phyloP scores from a whole-genome alignment of 257 asterid species.

The Nyctanthes arbortristis region DNA sequence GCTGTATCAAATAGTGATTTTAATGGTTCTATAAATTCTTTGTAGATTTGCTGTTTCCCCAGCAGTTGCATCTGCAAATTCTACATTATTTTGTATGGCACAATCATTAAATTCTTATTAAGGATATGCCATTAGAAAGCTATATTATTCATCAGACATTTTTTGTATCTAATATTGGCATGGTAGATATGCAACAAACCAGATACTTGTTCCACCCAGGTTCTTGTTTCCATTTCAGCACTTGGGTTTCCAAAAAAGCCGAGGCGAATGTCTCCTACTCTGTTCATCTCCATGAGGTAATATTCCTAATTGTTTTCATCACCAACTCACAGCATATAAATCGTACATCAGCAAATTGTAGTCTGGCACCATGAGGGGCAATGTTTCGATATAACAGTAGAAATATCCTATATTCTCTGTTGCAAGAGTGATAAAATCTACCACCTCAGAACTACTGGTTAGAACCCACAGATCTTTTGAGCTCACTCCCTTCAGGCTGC shows the following conservation, averaged over 20 bases:
- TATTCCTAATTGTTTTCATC: background rate
- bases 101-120: background rate
- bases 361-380: constrained; percentile 42
- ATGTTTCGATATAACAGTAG: constrained; percentile 48
- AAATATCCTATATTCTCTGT: constrained; percentile 52
- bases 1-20: background rate
- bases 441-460: constrained; percentile 43
- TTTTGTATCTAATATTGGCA: background rate
- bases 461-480: constrained; percentile 61
- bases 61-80: background rate
- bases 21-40: background rate
- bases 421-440: constrained; percentile 46
- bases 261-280: constrained; percentile 3
- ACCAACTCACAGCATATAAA: constrained; percentile 41
- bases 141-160: no score
- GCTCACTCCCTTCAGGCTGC: constrained; percentile 48
- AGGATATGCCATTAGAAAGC: background rate
- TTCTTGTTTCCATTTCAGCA: background rate
- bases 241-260: constrained; percentile 2
- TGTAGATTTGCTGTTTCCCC: background rate
- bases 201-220: background rate
- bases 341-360: constrained; percentile 44
- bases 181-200: background rate
- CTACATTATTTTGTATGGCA: background rate
- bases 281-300: background rate